Evolutionary conservation across 345 rosid species (phyloP).

Genomic region (Euphorbia peplus): DNA sequence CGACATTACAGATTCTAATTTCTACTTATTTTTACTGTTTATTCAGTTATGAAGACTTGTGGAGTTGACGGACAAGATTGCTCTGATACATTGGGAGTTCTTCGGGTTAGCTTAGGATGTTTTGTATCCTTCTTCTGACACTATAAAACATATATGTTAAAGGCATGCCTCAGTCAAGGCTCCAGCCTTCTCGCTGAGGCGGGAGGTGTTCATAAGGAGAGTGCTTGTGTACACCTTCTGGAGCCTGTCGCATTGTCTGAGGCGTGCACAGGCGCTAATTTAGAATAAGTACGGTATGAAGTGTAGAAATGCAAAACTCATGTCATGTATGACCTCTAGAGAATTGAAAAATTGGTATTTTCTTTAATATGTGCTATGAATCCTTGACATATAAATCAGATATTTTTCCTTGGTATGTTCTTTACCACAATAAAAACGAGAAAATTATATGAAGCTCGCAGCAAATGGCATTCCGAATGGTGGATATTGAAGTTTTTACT

Average conservation of each 20-base stretch:
- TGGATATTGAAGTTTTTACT: constrained; percentile 58
- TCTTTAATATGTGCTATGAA: not conserved
- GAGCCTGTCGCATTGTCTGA: too few relatives aligned
- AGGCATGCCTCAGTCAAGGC: too few relatives aligned
- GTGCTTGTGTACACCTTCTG: too few relatives aligned
- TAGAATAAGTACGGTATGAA: too few relatives aligned
- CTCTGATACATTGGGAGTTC: constrained; percentile 69
- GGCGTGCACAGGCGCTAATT: too few relatives aligned
- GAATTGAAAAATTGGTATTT: not conserved
- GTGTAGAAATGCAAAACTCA: too few relatives aligned
- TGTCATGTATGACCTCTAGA: not conserved
- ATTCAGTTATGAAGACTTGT: constrained; percentile 66
- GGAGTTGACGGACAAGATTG: constrained; percentile 58
- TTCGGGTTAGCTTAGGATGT: constrained; percentile 86
- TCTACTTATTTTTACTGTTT: not conserved
- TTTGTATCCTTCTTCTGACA: constrained; percentile 57
- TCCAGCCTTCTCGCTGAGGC: too few relatives aligned
- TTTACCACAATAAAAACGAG: constrained; percentile 52
- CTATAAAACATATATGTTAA: not conserved
- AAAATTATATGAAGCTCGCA: constrained; percentile 51
- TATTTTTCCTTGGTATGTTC: constrained; percentile 77
- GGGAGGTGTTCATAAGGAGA: too few relatives aligned
- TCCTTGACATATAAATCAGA: constrained; percentile 54
- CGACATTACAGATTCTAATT: not conserved
- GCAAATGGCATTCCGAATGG: constrained; percentile 69